These are phyloP conservation scores for Psidium guajava DNA, from an alignment of 345 rosid genomes.

Conservation along the genomic window DNA sequence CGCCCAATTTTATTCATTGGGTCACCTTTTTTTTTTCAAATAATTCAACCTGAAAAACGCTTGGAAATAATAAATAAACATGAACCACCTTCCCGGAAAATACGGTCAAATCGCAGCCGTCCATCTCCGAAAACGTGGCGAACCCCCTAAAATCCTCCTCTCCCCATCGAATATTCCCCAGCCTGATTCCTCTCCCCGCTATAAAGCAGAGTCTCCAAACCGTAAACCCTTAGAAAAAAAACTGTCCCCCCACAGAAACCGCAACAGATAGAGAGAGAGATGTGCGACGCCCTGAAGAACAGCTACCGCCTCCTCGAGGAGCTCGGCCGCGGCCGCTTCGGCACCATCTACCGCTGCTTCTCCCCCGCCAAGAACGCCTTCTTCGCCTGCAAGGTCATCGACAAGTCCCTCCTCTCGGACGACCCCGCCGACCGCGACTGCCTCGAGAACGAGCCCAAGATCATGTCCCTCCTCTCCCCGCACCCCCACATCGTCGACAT, in stretches of 20 bases:
- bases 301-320: constrained; percentile 57
- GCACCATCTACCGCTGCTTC: constrained; percentile 57
- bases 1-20: neutral
- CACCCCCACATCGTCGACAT: constrained; percentile 57
- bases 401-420: constrained; percentile 58
- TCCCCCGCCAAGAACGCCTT: constrained; percentile 25
- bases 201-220: neutral
- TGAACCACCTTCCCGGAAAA: neutral
- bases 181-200: neutral
- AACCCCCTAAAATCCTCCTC: neutral
- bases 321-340: constrained; percentile 86
- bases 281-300: constrained; percentile 14
- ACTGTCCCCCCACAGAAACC: no score
- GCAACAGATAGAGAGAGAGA: neutral
- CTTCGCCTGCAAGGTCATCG: constrained; percentile 73
- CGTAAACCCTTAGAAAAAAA: neutral
- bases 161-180: neutral
- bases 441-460: constrained; percentile 62
- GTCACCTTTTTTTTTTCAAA: neutral
- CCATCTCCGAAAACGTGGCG: neutral
- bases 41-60: neutral
- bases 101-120: neutral
- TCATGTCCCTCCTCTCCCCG: constrained; percentile 58
- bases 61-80: neutral
- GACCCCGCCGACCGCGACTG: constrained; percentile 62